Conservation (phyloP, 2,329 filamentous ascomycete genomes). For the Pseudogymnoascus destructans region DNA sequence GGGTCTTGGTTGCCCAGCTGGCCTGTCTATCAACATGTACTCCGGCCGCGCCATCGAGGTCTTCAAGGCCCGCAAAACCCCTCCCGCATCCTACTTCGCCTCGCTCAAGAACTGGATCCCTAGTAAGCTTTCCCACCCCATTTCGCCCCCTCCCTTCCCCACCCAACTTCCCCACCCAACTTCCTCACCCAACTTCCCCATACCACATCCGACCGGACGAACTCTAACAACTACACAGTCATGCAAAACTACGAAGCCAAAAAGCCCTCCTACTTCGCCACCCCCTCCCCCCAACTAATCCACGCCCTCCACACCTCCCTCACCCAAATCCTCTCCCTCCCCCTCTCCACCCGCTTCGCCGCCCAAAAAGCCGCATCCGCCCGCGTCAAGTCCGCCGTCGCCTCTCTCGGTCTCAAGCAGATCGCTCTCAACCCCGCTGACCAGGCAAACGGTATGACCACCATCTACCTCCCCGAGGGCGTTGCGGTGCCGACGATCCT, state of each 20-base stretch:
- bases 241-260: conserved; percentile 99
- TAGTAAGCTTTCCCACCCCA: conserved; percentile 38
- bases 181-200: not conserved
- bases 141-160: not conserved
- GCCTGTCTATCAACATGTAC: conserved; percentile 86
- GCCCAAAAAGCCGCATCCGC: conserved; percentile 68
- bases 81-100: conserved; percentile 81
- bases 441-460: conserved; percentile 96
- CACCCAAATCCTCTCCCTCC: conserved; percentile 68
- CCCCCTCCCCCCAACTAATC: conserved; percentile 84
- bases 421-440: conserved; percentile 74
- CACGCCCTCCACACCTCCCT: conserved; percentile 85
- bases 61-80: conserved; percentile 68
- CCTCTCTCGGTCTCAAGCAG: conserved; percentile 73
- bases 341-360: conserved; percentile 71
- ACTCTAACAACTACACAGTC: conserved; percentile 37
- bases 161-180: conserved; percentile 23
- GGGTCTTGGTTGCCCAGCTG: conserved; percentile 89
- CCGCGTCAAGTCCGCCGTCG: conserved; percentile 72
- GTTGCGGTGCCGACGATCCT: conserved; percentile 71
- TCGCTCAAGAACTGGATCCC: conserved; percentile 96
- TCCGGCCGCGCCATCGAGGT: conserved; percentile 75
- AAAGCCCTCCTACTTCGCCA: conserved; percentile 97
- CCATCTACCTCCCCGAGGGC: conserved; percentile 83
- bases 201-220: not conserved